Evolutionary conservation across 441 rosid species (phyloP), one percentile per base, ranked within the genome.

Genomic region (Gossypium trilobum): DNA sequence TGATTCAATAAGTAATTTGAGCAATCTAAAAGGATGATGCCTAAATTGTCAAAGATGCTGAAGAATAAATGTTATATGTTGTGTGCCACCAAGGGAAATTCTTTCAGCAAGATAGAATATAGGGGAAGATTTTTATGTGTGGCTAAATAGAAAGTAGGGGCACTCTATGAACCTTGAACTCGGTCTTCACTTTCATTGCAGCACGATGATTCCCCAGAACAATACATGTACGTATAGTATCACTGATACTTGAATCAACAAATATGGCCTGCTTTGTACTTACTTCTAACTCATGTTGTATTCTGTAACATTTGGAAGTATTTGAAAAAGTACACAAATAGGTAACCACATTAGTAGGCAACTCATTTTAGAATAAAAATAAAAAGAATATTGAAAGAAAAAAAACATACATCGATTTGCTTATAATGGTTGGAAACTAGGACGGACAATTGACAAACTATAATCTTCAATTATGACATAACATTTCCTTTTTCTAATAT

Each of bases 211-310:
- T 91, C 74, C 98, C 92, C 73, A 95, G 75, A 50, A 87, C 97
- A 75, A 95, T 95, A 82, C 99, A 92, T 39, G 98, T 95, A 61
- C 96, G 91, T 75, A 92, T 95, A 16, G 99, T 95, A 81, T 95
- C 99, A 73, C 97, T 95, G 74, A 95, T 88, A 81, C 98, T 95
- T 31, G 99, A 92, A 85, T 91, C 99, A 29, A 95, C 95, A 87
- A 95, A 95, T 74, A 95, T 95, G 33, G 96, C 86, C 74, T 91
- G 99, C 83, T 92, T 92, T 27, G 99, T 95, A 33, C 89, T 82
- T 68, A 84, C 96, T 87, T 95, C 99, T 76, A 95, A 76, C 79
- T 92, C 99, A 9, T 95, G 97, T 55, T 95, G 99, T 70, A 95
- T 91, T 82, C 99, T 95, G 87, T 55, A 67, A 36, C 27, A 61